Evolutionary conservation across 1,139 yeast genomes (phyloP).

Genomic region (Lodderomyces margitis): DNA sequence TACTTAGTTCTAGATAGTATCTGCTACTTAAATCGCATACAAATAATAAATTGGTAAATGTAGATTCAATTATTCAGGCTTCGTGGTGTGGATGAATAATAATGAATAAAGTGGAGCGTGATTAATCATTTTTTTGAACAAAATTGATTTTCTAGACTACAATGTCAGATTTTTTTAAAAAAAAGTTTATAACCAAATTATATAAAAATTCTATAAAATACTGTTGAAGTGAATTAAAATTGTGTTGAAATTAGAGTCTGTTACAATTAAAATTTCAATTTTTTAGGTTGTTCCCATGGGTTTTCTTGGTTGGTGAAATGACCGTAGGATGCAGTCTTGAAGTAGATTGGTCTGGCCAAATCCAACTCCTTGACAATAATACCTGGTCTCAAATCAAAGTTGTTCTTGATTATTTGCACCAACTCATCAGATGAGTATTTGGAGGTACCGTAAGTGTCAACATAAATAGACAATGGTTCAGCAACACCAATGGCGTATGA

Average conservation of each 20-base stretch:
- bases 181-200: slow-evolving; percentile 1
- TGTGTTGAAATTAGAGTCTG: not conserved
- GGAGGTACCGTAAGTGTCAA: slow-evolving; percentile 97
- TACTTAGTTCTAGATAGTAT: no score
- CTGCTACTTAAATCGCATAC: no score
- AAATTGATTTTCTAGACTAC: no score
- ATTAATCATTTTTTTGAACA: no score
- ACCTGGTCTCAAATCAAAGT: slow-evolving; percentile 99
- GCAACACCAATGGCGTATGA: slow-evolving; percentile 99
- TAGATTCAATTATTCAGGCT: no score
- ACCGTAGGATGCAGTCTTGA: slow-evolving; percentile 98
- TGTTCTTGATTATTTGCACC: slow-evolving; percentile 84
- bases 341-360: slow-evolving; percentile 97
- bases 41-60: no score
- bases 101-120: no score
- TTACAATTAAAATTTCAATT: slow-evolving; percentile 61
- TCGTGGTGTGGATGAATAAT: no score
- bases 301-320: slow-evolving; percentile 97
- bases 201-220: slow-evolving; percentile 2
- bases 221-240: slow-evolving; percentile 3
- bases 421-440: slow-evolving; percentile 84
- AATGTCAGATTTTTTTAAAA: not conserved
- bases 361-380: slow-evolving; percentile 94
- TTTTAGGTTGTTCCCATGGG: slow-evolving; percentile 64
- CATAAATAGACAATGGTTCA: slow-evolving; percentile 96